phyloP scores from a whole-genome alignment of 2,329 filamentous ascomycete species.

The Clonostachys chloroleuca region DNA sequence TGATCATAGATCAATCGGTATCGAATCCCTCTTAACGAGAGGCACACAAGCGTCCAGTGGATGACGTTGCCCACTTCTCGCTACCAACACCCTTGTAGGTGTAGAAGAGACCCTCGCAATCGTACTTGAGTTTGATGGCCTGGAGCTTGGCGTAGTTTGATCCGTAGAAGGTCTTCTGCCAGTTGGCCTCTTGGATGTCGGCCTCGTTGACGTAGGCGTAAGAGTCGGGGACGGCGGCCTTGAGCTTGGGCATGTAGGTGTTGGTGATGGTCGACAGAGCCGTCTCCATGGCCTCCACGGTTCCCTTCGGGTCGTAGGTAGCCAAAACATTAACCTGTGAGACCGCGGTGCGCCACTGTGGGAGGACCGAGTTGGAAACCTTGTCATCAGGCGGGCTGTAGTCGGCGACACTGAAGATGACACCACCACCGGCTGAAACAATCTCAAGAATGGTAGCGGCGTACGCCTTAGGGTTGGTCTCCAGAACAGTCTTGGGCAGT shows the following conservation, averaged over 20 bases:
- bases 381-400: slow-evolving; percentile 13
- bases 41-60: too few species aligned
- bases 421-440: slow-evolving; percentile 12
- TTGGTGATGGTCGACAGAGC: slow-evolving; percentile 19
- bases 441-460: background rate
- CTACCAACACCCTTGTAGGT: slow-evolving; percentile 44
- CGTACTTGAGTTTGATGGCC: slow-evolving; percentile 41
- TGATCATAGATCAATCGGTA: too few species aligned
- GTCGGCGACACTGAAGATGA: slow-evolving; percentile 20
- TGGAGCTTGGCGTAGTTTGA: slow-evolving; percentile 33
- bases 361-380: slow-evolving; percentile 27
- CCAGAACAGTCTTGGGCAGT: slow-evolving; percentile 9
- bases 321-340: slow-evolving; percentile 21
- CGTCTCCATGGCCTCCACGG: slow-evolving; percentile 13
- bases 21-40: too few species aligned
- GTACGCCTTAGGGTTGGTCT: background rate
- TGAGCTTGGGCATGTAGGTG: slow-evolving; percentile 20
- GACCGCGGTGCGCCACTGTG: slow-evolving; percentile 26
- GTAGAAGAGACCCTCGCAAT: slow-evolving; percentile 40
- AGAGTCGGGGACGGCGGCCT: slow-evolving; percentile 25
- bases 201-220: slow-evolving; percentile 48
- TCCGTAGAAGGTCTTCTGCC: slow-evolving; percentile 40
- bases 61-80: slow-evolving; percentile 33
- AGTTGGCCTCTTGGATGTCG: slow-evolving; percentile 40
- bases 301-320: slow-evolving; percentile 8